Base-by-base conservation (phyloP, 2,329 filamentous ascomycete species). In the Trichophyton mentagrophytes region DNA sequence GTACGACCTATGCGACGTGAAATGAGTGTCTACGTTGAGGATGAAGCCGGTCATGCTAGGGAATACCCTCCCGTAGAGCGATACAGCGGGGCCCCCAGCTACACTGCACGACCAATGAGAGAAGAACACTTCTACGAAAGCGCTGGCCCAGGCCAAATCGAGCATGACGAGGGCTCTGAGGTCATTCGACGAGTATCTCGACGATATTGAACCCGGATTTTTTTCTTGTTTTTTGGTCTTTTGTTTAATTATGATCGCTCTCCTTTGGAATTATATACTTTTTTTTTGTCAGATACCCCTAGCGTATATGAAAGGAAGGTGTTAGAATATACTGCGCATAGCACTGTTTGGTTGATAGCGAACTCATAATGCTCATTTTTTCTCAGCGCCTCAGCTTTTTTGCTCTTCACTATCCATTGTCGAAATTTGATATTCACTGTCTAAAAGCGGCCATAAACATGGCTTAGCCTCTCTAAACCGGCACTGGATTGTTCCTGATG, bases 61-160 rank as follows among this genome's bases (percentile, higher is more conserved):
- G 80, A 83, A 59, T 84, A 83, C 68, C 70, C 74, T 25, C 70
- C 75, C 9, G 72, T 71, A 60, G 73, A 75, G 59, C 69, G 69
- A 33, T 71, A 70, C 70, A 57, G 71, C 71, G 38, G 71, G 67
- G 65, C 77, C 67, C 49, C 49, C 30, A 25, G 17, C 22, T 67
- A 78, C 76, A 64, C 71, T 65, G 58, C 72, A 69, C 65, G 76
- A 69, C 60, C 69, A 51, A 53, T 66, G 20, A 66, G 71, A 55
- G 72, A 72, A 40, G 68, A 72, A 60, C 68, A 69, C 56, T 75
- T 72, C 57, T 75, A 73, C 64, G 71, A 72, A 33, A 68, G 65
- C 42, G 69, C 72, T 20, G 73, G 71, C 17, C 66, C 68, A n/a
- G 22, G 20, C 17, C 69, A 67, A 58, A 61, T 72, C 49, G 65